Conservation (phyloP, 2,329 filamentous ascomycete genomes). For the Niveomyces coronatus region DNA sequence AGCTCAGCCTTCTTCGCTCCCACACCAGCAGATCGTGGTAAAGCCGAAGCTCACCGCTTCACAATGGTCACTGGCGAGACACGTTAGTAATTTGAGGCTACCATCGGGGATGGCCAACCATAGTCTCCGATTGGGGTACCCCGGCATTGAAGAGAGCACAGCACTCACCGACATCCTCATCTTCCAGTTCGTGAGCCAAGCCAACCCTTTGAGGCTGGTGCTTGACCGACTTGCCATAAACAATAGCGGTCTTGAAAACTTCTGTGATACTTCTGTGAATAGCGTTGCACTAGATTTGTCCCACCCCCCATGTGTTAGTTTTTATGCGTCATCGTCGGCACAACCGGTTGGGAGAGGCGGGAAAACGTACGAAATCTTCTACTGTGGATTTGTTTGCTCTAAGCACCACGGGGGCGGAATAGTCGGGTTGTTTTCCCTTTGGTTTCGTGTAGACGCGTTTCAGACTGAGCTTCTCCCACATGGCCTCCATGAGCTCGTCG, state of each 20-base stretch:
- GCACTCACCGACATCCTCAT: conserved; percentile 94
- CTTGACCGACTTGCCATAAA: conserved; percentile 97
- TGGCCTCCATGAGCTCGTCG: conserved; percentile 90
- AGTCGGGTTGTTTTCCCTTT: conserved; percentile 90
- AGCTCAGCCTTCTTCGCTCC: conserved; percentile 13
- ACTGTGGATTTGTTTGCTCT: conserved; percentile 74
- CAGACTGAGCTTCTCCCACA: conserved; percentile 96
- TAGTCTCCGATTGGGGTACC: too few relatives aligned
- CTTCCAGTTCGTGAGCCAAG: conserved; percentile 78
- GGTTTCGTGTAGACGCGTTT: conserved; percentile 96
- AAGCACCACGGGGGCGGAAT: conserved; percentile 81
- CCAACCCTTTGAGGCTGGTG: conserved; percentile 96
- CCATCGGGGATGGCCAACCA: too few relatives aligned
- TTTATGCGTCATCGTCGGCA: too few relatives aligned
- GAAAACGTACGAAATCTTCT: conserved; percentile 81
- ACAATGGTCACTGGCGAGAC: conserved; percentile 40
- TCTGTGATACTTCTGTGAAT: conserved; percentile 96
- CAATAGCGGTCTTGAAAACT: conserved; percentile 88
- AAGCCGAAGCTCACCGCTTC: conserved; percentile 47
- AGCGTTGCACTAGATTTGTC: conserved; percentile 64
- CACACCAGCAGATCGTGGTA: conserved; percentile 17
- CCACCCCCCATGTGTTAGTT: too few relatives aligned
- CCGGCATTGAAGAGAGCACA: too few relatives aligned
- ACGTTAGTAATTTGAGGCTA: conserved; percentile 16
- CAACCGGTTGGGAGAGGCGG: too few relatives aligned